These are phyloP conservation scores for Citrullus colocynthis DNA, from an alignment of 306 rosid species.

Conservation along the genomic window DNA sequence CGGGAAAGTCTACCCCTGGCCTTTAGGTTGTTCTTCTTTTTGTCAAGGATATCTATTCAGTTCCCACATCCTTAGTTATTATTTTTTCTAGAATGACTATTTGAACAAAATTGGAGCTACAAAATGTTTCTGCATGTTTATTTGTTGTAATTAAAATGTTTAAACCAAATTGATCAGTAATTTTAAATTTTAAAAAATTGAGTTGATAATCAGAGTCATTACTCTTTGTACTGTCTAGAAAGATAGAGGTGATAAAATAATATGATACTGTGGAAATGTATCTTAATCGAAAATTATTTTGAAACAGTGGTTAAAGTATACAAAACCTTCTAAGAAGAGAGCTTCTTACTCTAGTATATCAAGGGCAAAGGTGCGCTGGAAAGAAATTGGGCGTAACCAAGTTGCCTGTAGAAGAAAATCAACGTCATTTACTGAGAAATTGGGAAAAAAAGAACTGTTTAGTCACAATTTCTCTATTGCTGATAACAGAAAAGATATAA, in stretches of 20 bases:
- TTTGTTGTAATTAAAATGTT: neutral
- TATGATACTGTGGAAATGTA: neutral
- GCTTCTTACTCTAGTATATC: constrained; percentile 95
- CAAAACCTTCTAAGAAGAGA: neutral
- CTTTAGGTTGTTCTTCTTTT: no score
- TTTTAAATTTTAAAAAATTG: neutral
- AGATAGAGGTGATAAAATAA: neutral
- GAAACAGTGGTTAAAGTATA: constrained; percentile 1
- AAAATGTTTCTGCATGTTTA: neutral
- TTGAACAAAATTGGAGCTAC: neutral
- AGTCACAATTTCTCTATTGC: constrained; percentile 2
- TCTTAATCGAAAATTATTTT: neutral
- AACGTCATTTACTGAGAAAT: constrained; percentile 12
- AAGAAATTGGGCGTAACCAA: constrained; percentile 64
- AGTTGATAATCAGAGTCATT: neutral
- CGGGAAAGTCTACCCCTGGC: no score
- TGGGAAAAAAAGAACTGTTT: neutral
- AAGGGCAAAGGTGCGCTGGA: constrained; percentile 80
- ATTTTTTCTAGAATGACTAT: neutral
- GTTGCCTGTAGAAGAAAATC: constrained; percentile 48
- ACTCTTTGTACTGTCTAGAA: neutral
- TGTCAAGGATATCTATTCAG: no score
- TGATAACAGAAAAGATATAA: neutral
- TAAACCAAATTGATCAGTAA: neutral
- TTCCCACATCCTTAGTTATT: neutral